Evolutionary conservation across 2,329 filamentous ascomycete species (phyloP).

Genomic region (Alternaria sp.): DNA sequence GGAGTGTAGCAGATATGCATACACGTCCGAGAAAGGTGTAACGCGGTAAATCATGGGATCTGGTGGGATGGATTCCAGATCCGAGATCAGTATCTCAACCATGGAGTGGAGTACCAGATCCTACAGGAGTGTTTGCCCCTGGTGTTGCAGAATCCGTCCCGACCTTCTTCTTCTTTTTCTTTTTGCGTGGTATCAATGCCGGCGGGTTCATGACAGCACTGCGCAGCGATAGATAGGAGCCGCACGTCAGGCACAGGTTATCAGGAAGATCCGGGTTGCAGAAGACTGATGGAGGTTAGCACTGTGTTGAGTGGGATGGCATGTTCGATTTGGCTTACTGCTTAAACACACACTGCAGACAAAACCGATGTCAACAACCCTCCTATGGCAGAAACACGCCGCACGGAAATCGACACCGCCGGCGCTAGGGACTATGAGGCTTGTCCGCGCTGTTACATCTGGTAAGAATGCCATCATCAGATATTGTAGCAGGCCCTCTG

Average conservation of each 20-base stretch:
- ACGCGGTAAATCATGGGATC: not conserved
- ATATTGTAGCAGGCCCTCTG: constrained; percentile 78
- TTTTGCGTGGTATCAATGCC: constrained; percentile 46
- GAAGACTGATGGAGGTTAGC: constrained; percentile 39
- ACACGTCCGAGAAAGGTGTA: not conserved
- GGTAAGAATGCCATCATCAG: constrained; percentile 94
- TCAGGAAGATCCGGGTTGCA: constrained; percentile 42
- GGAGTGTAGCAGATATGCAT: constrained; percentile 12
- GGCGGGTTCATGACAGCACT: constrained; percentile 41
- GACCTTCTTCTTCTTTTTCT: constrained; percentile 49
- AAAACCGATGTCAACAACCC: constrained; percentile 88
- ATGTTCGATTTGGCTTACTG: constrained; percentile 57
- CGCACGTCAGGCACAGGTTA: constrained; percentile 47
- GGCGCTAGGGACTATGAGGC: constrained; percentile 78
- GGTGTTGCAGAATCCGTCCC: constrained; percentile 44
- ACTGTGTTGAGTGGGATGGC: not conserved
- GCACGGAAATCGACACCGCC: constrained; percentile 94
- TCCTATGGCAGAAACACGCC: constrained; percentile 96
- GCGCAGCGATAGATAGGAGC: constrained; percentile 47
- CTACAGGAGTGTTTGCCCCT: constrained; percentile 39
- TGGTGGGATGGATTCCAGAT: not conserved
- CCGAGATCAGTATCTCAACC: constrained; percentile 19
- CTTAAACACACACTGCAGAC: constrained; percentile 96
- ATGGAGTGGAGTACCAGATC: constrained; percentile 44
- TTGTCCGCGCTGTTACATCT: constrained; percentile 67